Base-by-base conservation (phyloP, 371 early-diverging fungal species). In the Saksenaea oblongispora region DNA sequence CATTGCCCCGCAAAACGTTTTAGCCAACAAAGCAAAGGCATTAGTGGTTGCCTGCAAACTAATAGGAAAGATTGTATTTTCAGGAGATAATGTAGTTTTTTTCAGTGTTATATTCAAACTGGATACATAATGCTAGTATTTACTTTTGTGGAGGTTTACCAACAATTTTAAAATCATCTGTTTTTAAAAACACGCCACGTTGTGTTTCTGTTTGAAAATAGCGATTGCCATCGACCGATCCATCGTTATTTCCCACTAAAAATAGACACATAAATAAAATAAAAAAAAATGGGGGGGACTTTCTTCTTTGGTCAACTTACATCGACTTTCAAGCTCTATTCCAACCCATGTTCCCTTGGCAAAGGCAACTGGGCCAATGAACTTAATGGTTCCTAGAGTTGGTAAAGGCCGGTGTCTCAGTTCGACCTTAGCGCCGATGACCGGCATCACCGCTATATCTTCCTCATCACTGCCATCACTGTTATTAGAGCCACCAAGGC, bases 331-430 rank as follows among this genome's bases (percentile, higher is more conserved):
- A 9, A 82, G 64, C 56, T 82, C 82, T 31, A 82, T 60, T 24
- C 82, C 82, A 36, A 77, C 75, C 74, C 74, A 82, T 10, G 69
- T 74, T 5, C 82, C 82, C 26, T 75, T 74, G 42, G 77, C 73
- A 64, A 77, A 79, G 0, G 63, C 63, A 1, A 82, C 77, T n/a
- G 59, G 39, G 15, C 82, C 82, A 60, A 82, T 67, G 34, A 71
- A 82, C 15, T 76, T 71, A 37, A 82, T 78, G 5, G 72, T 74
- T 22, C 77, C 82, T 5, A 67, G 61, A 1, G 75, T 79, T 15
- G 77, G 79, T 15, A 77, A 67, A 5, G 79, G 79, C 24, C 82
- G 67, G 24, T 75, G 70, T 18, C 73, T 31, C 10, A 82, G 58
- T 42, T 76, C 74, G 0, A 79, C 75, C 26, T 75, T 76, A 39